Conservation (phyloP, 306 rosid genomes). For the Gleditsia sinensis region DNA sequence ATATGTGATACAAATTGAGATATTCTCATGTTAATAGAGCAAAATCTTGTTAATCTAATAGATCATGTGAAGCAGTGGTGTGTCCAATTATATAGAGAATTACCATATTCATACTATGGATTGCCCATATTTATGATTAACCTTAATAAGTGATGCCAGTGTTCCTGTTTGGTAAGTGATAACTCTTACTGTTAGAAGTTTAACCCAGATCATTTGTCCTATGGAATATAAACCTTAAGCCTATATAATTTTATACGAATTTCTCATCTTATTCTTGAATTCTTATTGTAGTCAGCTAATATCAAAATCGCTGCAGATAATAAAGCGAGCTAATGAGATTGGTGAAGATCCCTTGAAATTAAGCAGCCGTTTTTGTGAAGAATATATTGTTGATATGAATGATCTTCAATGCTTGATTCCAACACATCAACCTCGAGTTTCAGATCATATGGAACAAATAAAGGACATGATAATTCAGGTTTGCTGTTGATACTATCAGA, state of each 20-base stretch:
- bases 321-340: conserved; percentile 76
- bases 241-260: conserved; percentile 5
- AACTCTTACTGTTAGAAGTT: conserved; percentile 14
- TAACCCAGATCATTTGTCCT: conserved; percentile 26
- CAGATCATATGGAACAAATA: conserved; percentile 85
- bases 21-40: not conserved
- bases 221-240: not conserved
- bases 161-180: not conserved
- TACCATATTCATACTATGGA: not conserved
- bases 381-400: conserved; percentile 74
- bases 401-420: conserved; percentile 86
- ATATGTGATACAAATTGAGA: not conserved
- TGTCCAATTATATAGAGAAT: not conserved
- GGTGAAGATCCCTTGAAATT: conserved; percentile 79
- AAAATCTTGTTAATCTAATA: not conserved
- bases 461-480: conserved; percentile 86
- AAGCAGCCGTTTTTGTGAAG: conserved; percentile 80
- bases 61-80: not conserved
- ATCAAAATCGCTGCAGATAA: conserved; percentile 65
- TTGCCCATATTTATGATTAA: not conserved
- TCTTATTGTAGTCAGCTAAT: conserved; percentile 38
- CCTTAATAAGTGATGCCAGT: conserved; percentile 3
- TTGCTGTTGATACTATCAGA: conserved; percentile 17
- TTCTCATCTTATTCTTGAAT: conserved; percentile 24
- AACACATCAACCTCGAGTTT: conserved; percentile 85